Base-by-base conservation (phyloP, 345 rosid genomes). In the Salix viminalis region DNA sequence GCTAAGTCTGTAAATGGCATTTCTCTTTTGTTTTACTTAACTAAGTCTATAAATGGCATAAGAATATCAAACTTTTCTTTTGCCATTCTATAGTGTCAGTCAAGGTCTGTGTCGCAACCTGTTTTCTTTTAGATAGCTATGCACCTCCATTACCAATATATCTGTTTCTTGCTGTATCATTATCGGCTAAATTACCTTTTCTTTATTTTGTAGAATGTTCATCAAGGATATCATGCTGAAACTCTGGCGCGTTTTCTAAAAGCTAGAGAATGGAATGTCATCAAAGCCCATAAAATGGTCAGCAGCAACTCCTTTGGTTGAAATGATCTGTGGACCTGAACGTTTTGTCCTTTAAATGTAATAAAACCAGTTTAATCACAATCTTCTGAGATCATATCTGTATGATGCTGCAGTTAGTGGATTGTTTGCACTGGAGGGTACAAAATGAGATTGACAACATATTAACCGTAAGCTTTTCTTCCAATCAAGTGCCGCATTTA, bases 261-360 rank as follows among this genome's bases (percentile, higher is more conserved):
- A 86, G 99, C 99, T 10, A 90, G 99, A 76, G 97, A 96, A 34
- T 88, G 95, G 90, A 88, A 91, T 89, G 94, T 94, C 60, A 77
- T 82, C 48, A 92, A 89, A 84, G 97, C 98, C 69, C 90, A 92
- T 85, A 85, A 86, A 90, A 92, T 96, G 99, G 99, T 96, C 80
- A 72, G 89, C 52, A 62, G 37, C 36, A 23, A 50, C 52, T 36
- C 13, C 32, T 69, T 71, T 72, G 18, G 67, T 44, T 23, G 77
- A 54, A 67, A 36, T 34, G 18, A 61, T 26, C 62, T 32, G 44
- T 39, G 19, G n/a, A 32, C 11, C 37, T 44, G 0, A 6, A 76
- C 12, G 19, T 54, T 23, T 16, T 36, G 15, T 58, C 13, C 15
- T 30, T 42, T 39, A 26, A 42, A 60, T 50, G 2, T 56, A 21